Percentiles rank a stretch among this genome's conserved stretches.
Conservation (phyloP, 73 alveolate species). For the Paramecium octaurelia region DNA sequence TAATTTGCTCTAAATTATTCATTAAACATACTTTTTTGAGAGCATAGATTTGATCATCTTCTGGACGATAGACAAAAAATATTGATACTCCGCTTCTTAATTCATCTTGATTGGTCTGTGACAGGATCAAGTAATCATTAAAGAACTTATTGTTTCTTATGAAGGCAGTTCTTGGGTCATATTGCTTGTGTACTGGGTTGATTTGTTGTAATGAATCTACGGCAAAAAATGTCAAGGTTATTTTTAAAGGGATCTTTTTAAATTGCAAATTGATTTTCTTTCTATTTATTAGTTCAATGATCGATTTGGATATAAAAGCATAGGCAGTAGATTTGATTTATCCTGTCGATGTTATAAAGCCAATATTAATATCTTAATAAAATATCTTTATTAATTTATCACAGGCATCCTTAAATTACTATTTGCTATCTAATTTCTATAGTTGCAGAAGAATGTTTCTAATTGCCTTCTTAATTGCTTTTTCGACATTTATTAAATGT, state of each 20-base stretch:
- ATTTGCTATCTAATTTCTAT: neutral
- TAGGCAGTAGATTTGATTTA: constrained; percentile 43
- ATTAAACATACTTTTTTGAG: neutral
- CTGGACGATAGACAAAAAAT: constrained; percentile 44
- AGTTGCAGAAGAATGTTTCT: constrained; percentile 3
- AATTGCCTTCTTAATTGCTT: constrained; percentile 43
- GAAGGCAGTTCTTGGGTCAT: constrained; percentile 23
- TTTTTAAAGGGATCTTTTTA: constrained; percentile 31
- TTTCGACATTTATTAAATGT: constrained; percentile 32
- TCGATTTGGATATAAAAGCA: neutral
- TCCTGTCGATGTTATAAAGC: constrained; percentile 48
- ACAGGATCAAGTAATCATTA: constrained; percentile 7
- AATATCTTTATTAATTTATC: constrained; percentile 20
- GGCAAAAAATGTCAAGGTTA: constrained; percentile 38
- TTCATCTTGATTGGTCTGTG: constrained; percentile 31
- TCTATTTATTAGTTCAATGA: neutral
- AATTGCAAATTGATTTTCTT: constrained; percentile 39
- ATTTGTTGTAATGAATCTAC: neutral
- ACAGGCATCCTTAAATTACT: constrained; percentile 11
- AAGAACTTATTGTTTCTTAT: neutral
- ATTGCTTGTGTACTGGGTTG: neutral
- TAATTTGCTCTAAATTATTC: neutral
- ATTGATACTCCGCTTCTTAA: constrained; percentile 37
- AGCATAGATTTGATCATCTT: constrained; percentile 36
- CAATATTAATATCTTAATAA: constrained; percentile 41